Evolutionary conservation across 192 early-diverging fungal genomes (phyloP).

Genomic region (Geranomyces michiganensis): DNA sequence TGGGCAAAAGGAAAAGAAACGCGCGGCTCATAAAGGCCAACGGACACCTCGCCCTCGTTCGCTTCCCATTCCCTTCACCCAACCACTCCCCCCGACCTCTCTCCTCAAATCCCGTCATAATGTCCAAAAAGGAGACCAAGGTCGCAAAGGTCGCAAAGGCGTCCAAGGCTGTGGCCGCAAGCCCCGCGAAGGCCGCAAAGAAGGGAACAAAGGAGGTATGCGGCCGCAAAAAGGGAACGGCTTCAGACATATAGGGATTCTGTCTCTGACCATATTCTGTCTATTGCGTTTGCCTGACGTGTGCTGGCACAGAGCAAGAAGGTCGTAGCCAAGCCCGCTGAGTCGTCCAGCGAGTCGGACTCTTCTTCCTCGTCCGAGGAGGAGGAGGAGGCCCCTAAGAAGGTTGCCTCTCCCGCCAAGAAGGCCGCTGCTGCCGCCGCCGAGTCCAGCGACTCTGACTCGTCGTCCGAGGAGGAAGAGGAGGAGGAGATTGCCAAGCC

Average conservation of each 20-base stretch:
- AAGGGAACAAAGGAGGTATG: slow-evolving; percentile 23
- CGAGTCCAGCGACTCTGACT: slow-evolving; percentile 41
- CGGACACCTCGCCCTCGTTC: background rate
- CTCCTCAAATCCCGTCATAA: background rate
- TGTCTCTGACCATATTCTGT: background rate
- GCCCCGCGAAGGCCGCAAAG: slow-evolving; percentile 1
- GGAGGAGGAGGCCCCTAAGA: slow-evolving; percentile 40
- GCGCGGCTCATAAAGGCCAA: too few species aligned
- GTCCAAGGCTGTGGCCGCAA: slow-evolving; percentile 16
- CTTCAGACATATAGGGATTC: too few species aligned
- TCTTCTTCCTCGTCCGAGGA: background rate
- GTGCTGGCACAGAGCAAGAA: slow-evolving; percentile 3
- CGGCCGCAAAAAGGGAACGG: too few species aligned
- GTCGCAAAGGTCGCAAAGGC: slow-evolving; percentile 33
- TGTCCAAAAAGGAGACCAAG: slow-evolving; percentile 56
- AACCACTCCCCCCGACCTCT: too few species aligned
- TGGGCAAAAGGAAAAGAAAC: background rate
- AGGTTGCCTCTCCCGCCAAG: slow-evolving; percentile 41
- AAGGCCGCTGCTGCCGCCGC: slow-evolving; percentile 50
- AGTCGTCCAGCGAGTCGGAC: background rate
- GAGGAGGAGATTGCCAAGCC: slow-evolving; percentile 40
- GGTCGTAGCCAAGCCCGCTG: slow-evolving; percentile 15
- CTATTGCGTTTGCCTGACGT: background rate
- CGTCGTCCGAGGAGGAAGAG: slow-evolving; percentile 43
- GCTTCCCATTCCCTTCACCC: background rate